Percentiles rank a stretch among this genome's conserved stretches.
phyloP scores from a whole-genome alignment of 768 basidiomycete genomes.

The Leccinum imitatum region DNA sequence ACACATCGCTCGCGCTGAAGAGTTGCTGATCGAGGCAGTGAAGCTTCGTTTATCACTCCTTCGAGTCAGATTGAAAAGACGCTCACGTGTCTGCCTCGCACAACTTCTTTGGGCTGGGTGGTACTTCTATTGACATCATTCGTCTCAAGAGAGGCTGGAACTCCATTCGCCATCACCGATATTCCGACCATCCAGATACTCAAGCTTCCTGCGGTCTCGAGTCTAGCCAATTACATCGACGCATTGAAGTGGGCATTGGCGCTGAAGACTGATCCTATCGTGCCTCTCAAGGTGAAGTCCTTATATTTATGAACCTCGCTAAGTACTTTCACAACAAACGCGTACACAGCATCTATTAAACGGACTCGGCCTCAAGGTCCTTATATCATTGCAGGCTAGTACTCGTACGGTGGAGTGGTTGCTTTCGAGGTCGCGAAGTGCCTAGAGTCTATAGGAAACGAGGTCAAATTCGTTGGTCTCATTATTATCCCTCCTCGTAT shows the following conservation, averaged over 20 bases:
- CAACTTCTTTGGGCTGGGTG: not conserved
- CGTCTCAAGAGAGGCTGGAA: not conserved
- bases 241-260: not conserved
- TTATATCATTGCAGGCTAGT: not conserved
- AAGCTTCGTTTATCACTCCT: not conserved
- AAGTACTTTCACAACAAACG: not conserved
- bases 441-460: not conserved
- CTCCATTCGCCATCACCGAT: not conserved
- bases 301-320: not conserved
- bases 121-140: not conserved
- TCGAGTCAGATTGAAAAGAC: not conserved
- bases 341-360: not conserved
- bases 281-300: constrained; percentile 1
- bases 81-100: not conserved
- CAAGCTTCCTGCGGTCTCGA: not conserved
- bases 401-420: not conserved
- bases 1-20: not conserved
- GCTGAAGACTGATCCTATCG: constrained; percentile 2
- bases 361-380: not conserved
- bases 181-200: not conserved
- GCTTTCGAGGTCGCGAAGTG: not conserved
- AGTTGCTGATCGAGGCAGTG: not conserved
- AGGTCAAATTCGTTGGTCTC: not conserved
- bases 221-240: not conserved
- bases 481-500: not conserved